Evolutionary conservation across 331 rosid genomes (phyloP), one percentile per base, ranked within the genome.

Genomic region (Acacia concinna): DNA sequence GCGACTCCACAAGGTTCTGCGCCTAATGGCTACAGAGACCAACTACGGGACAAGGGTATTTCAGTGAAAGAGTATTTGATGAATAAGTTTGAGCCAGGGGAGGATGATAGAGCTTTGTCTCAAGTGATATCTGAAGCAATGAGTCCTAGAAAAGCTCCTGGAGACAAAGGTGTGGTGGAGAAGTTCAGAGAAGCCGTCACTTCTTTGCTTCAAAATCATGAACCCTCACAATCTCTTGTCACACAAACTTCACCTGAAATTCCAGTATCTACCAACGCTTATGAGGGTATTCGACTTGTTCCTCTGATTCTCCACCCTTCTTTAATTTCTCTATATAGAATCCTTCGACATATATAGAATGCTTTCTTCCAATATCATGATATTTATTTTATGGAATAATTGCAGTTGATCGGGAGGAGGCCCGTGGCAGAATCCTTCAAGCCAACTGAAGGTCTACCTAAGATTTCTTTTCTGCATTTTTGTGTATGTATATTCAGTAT

Each of bases 21-120:
- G 86, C 79, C 15, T 6, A 70, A 38, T 25, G 79, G 69, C 73
- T 43, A 78, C 40, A 76, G 67, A 1, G 75, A 82, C 15, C 93
- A 85, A 34, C 41, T 75, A 66, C 88, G 92, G 93, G 95, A 94
- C 54, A 91, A 89, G 90, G 97, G 97, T 62, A 92, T 88, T 78
- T 90, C 93, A 0, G 81, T 95, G 78, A 93, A 88, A 79, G 96
- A 93, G 83, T 95, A 93, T 75, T 79, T 93, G 85, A 75, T 86
- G 87, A 88, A 85, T 41, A 93, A 93, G 79, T 78, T 93, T 73
- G 96, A 93, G 83, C 98, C 98, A 1, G 99, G 94, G 10, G 99
- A 95, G 72, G 98, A 94, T 77, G 98, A 94, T 78, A 92, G 73
- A 76, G 98, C 97, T 11, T 86, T 91, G 43, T 94, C 98, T 30